Evolutionary conservation across 202 grass and related monocot genomes (phyloP).

Genomic region (Eragrostis tef): DNA sequence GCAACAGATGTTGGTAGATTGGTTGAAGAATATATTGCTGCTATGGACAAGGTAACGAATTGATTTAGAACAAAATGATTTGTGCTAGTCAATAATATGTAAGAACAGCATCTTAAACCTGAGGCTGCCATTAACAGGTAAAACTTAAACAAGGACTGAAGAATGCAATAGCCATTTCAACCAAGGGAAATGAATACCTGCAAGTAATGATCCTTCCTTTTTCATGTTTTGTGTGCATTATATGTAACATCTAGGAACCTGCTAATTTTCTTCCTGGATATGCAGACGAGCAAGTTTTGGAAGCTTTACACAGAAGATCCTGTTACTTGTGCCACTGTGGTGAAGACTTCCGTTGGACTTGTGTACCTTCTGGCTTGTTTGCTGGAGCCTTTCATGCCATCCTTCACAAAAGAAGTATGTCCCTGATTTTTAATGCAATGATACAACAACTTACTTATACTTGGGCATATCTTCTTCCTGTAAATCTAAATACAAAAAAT

Average conservation of each 20-base stretch:
- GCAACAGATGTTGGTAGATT: constrained; percentile 65
- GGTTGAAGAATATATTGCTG: constrained; percentile 69
- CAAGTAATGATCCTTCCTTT: constrained; percentile 54
- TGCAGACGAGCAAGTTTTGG: constrained; percentile 64
- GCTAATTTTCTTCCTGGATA: constrained; percentile 19
- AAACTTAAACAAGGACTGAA: constrained; percentile 92
- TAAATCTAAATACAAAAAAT: constrained; percentile 7
- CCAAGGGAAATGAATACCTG: constrained; percentile 77
- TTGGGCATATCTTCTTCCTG: neutral
- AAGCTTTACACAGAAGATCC: constrained; percentile 71
- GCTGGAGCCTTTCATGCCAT: constrained; percentile 76
- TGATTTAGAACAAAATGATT: constrained; percentile 22
- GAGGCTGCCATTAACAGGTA: constrained; percentile 56
- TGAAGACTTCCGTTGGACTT: constrained; percentile 66
- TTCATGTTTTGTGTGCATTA: constrained; percentile 7
- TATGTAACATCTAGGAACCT: neutral
- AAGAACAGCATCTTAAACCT: neutral
- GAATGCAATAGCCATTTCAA: constrained; percentile 72
- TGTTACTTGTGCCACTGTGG: constrained; percentile 54
- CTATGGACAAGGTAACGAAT: constrained; percentile 80
- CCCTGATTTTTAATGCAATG: constrained; percentile 1
- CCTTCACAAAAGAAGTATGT: constrained; percentile 59
- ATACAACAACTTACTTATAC: constrained; percentile 9
- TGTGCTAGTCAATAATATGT: constrained; percentile 7
- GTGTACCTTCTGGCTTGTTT: constrained; percentile 66